Conservation (phyloP, 495 filamentous ascomycete species). For the Penicillium salamii region DNA sequence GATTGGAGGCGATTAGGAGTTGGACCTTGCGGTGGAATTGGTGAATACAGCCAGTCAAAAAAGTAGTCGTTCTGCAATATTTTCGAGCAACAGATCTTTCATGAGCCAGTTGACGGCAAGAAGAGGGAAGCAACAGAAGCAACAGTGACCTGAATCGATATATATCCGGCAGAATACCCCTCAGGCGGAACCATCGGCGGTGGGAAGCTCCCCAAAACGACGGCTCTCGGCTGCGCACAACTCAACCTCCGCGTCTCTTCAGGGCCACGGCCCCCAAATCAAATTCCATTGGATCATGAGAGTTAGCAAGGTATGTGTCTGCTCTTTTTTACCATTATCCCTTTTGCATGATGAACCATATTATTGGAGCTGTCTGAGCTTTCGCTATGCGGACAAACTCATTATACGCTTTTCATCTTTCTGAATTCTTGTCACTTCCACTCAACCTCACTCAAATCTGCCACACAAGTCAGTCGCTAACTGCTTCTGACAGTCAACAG, state of each 20-base stretch:
- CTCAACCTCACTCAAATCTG: conserved; percentile 1
- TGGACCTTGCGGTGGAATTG: too few species aligned
- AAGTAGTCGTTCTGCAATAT: too few species aligned
- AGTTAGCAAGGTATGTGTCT: conserved; percentile 35
- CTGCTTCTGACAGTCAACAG: conserved; percentile 27
- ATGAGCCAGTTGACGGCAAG: too few species aligned
- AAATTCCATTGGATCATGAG: conserved; percentile 29
- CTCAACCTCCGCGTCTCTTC: conserved; percentile 18
- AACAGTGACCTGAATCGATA: not conserved
- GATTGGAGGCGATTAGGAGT: not conserved
- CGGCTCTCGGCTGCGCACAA: conserved; percentile 14
- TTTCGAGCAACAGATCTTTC: too few species aligned
- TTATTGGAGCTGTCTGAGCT: conserved; percentile 99
- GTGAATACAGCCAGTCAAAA: too few species aligned
- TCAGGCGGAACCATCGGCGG: not conserved
- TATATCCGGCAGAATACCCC: conserved; percentile 3
- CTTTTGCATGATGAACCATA: conserved; percentile 55
- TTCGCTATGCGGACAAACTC: conserved; percentile 49
- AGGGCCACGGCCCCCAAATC: conserved; percentile 41
- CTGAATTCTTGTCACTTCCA: conserved; percentile 20
- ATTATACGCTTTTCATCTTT: conserved; percentile 50
- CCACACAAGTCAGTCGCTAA: conserved; percentile 22
- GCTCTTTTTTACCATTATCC: not conserved
- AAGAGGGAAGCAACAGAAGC: not conserved
- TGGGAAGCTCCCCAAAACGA: conserved; percentile 3